Conservation (phyloP, 2,329 filamentous ascomycete species). For the Apiospora rasikravindrae region DNA sequence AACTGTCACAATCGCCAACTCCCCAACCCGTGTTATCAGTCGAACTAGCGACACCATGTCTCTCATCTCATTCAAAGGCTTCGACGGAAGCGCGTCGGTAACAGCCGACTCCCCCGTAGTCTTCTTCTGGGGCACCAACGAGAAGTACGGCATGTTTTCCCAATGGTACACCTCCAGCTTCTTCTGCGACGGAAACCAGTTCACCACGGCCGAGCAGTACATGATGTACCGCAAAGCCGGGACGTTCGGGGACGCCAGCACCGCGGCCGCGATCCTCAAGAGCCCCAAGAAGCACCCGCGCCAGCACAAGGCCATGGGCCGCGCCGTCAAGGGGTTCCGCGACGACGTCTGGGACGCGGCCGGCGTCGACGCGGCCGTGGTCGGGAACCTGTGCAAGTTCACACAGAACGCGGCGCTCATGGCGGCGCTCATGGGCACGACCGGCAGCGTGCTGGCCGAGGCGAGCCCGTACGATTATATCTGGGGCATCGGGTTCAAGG, state of each 20-base stretch:
- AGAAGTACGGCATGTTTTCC: neutral
- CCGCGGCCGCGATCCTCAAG: neutral
- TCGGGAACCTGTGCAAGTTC: conserved; percentile 17
- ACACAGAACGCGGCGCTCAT: neutral
- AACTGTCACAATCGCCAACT: too few relatives aligned
- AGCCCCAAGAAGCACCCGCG: conserved; percentile 3
- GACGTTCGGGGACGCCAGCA: neutral
- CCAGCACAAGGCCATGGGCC: conserved; percentile 13
- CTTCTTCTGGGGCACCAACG: neutral
- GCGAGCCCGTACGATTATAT: neutral
- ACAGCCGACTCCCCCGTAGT: neutral
- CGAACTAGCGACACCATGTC: neutral
- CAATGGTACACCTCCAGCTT: neutral
- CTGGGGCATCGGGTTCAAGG: conserved; percentile 10
- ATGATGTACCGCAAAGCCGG: conserved; percentile 11
- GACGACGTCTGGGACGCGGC: neutral
- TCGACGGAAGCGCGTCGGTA: neutral
- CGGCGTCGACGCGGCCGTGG: neutral
- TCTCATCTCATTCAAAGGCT: neutral
- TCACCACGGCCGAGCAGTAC: conserved; percentile 4
- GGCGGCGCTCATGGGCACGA: neutral
- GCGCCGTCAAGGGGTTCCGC: neutral
- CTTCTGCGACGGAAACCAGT: neutral
- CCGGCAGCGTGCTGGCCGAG: neutral
- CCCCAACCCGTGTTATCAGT: neutral